Percentiles rank a stretch among this genome's conserved stretches.
These are phyloP conservation scores for Fusarium sp. DNA, from an alignment of 2,329 filamentous ascomycete genomes.

Conservation along the genomic window DNA sequence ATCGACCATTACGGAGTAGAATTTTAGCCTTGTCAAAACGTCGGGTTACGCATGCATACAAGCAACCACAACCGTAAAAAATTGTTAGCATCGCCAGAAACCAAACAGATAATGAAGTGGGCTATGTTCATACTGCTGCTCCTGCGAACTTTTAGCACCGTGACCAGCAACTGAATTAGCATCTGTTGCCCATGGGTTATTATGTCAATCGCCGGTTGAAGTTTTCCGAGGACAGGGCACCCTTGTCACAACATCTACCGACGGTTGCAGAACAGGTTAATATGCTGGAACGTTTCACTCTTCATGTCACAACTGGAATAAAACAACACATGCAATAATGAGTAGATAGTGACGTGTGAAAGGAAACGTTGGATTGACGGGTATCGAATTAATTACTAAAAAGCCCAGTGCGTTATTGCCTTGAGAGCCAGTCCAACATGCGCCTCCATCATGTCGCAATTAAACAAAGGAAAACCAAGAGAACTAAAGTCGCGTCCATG, in stretches of 20 bases:
- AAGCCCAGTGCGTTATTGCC: constrained; percentile 46
- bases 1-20: constrained; percentile 18
- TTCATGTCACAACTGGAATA: not conserved
- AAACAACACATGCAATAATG: not conserved
- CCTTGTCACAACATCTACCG: constrained; percentile 30
- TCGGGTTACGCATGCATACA: not conserved
- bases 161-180: not conserved
- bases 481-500: constrained; percentile 22
- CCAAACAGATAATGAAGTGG: not conserved
- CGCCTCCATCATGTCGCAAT: constrained; percentile 39
- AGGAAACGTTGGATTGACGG: constrained; percentile 48
- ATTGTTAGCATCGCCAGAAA: not conserved
- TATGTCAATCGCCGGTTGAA: not conserved
- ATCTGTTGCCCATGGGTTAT: not conserved
- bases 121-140: not conserved
- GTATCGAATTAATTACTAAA: constrained; percentile 51
- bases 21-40: constrained; percentile 1
- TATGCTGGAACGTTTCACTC: not conserved
- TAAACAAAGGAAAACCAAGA: constrained; percentile 40
- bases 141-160: not conserved
- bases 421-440: constrained; percentile 46
- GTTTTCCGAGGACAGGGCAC: constrained; percentile 5
- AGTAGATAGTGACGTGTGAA: constrained; percentile 10
- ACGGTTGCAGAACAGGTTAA: constrained; percentile 4
- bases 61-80: not conserved